Conservation (phyloP, 2,329 filamentous ascomycete genomes). For the Ramularia collo-cygni region DNA sequence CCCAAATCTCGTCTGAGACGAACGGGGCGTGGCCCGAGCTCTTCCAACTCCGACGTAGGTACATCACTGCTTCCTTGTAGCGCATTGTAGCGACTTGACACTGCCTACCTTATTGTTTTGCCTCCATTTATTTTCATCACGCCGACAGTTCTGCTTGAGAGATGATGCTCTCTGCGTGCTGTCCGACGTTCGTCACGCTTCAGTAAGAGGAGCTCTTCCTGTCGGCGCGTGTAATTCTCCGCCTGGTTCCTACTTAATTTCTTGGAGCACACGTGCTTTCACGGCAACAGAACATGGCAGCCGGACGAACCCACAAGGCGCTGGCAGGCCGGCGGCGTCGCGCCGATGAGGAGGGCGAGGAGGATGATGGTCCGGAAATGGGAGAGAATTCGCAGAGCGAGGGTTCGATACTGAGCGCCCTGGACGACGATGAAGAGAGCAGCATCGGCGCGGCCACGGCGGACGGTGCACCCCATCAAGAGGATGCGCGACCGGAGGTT, state of each 20-base stretch:
- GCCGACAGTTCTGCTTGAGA: too few species aligned
- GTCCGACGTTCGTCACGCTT: too few species aligned
- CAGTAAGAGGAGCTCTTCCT: too few species aligned
- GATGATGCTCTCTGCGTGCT: too few species aligned
- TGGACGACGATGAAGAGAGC: conserved; percentile 49
- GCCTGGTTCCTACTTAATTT: neutral
- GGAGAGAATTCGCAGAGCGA: conserved; percentile 60
- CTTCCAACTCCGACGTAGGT: too few species aligned
- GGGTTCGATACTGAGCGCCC: conserved; percentile 50
- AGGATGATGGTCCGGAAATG: conserved; percentile 49
- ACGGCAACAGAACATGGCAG: conserved; percentile 37
- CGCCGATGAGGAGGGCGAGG: conserved; percentile 64
- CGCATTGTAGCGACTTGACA: too few species aligned
- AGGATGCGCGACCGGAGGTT: conserved; percentile 22
- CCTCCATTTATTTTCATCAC: too few species aligned
- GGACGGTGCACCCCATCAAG: conserved; percentile 20
- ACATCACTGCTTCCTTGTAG: too few species aligned
- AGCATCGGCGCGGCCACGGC: conserved; percentile 19
- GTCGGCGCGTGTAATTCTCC: too few species aligned
- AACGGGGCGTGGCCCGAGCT: too few species aligned
- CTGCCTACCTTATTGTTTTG: too few species aligned
- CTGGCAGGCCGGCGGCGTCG: conserved; percentile 61
- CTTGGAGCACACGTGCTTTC: conserved; percentile 5
- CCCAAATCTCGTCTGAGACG: too few species aligned
- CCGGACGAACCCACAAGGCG: conserved; percentile 53